A percentile compares a stretch with the other conserved stretches of the same genome.
Conservation (phyloP, 2,329 filamentous ascomycete species). For the Ophiostoma fasciatum region DNA sequence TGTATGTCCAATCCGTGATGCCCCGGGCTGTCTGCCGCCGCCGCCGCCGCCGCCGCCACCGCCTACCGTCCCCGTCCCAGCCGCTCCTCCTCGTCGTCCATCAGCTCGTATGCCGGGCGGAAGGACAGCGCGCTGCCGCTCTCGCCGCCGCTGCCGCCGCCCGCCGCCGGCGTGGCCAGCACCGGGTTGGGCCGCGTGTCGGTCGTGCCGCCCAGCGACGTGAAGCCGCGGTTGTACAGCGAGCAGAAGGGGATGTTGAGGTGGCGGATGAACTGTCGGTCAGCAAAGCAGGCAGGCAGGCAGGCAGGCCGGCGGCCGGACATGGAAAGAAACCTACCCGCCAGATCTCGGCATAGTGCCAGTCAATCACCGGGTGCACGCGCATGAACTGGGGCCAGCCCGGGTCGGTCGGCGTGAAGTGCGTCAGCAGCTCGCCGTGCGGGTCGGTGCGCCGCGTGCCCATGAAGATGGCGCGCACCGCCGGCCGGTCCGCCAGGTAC, state of each 20-base stretch:
- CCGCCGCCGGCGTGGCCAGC: constrained; percentile 30
- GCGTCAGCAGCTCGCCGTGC: constrained; percentile 61
- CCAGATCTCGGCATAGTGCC: constrained; percentile 95
- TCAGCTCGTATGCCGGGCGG: constrained; percentile 60
- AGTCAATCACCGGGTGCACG: constrained; percentile 90
- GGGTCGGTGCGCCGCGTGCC: constrained; percentile 86
- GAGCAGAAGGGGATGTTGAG: constrained; percentile 70
- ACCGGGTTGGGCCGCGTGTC: constrained; percentile 85
- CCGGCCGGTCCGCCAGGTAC: constrained; percentile 52
- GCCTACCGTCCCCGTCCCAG: constrained; percentile 53
- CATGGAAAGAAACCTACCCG: constrained; percentile 41
- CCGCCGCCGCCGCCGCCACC: too few species aligned
- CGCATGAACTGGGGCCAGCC: constrained; percentile 91
- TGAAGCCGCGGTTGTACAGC: constrained; percentile 54
- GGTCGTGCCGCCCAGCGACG: constrained; percentile 75
- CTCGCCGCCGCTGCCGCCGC: constrained; percentile 14
- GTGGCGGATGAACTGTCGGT: constrained; percentile 58
- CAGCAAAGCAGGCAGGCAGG: neutral
- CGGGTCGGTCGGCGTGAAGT: constrained; percentile 76
- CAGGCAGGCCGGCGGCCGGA: too few species aligned
- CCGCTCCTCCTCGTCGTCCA: constrained; percentile 62
- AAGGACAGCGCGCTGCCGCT: constrained; percentile 26
- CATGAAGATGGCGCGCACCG: constrained; percentile 67
- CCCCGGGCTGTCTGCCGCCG: too few species aligned
- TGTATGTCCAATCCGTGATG: too few species aligned